phyloP scores from a whole-genome alignment of 371 early-diverging fungal species.

The Mortierella sp. region DNA sequence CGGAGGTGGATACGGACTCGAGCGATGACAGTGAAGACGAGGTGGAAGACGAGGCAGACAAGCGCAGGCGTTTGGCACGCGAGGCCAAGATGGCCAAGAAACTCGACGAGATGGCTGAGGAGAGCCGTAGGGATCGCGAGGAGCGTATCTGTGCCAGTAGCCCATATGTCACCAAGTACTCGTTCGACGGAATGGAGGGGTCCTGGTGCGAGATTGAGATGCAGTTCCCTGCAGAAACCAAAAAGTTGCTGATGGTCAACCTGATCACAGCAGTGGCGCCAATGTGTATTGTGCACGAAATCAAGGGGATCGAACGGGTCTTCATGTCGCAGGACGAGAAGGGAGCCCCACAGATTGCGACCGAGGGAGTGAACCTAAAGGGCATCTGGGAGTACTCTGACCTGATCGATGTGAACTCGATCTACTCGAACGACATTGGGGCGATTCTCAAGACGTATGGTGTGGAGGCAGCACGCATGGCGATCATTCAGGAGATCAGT shows the following conservation, averaged over 20 bases:
- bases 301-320: constrained; percentile 80
- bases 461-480: constrained; percentile 97
- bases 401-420: constrained; percentile 84
- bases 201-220: constrained; percentile 85
- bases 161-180: constrained; percentile 71
- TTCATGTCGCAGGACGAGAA: constrained; percentile 47
- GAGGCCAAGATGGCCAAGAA: constrained; percentile 52
- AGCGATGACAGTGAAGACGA: constrained; percentile 63
- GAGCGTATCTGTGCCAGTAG: constrained; percentile 61
- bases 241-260: constrained; percentile 94
- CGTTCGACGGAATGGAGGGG: constrained; percentile 75
- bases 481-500: constrained; percentile 96
- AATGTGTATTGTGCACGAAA: constrained; percentile 84
- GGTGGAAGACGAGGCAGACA: constrained; percentile 66
- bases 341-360: constrained; percentile 66
- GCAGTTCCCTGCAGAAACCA: constrained; percentile 85
- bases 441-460: constrained; percentile 95
- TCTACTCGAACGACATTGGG: constrained; percentile 98
- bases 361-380: constrained; percentile 92
- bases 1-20: constrained; percentile 62
- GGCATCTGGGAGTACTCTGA: constrained; percentile 89
- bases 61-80: constrained; percentile 41
- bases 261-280: constrained; percentile 67
- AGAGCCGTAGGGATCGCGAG: constrained; percentile 58
- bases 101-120: constrained; percentile 58